Percentiles rank a stretch among this genome's conserved stretches.
Evolutionary conservation across 2,329 filamentous ascomycete species (phyloP).

Genomic region (Leptographium procerum): DNA sequence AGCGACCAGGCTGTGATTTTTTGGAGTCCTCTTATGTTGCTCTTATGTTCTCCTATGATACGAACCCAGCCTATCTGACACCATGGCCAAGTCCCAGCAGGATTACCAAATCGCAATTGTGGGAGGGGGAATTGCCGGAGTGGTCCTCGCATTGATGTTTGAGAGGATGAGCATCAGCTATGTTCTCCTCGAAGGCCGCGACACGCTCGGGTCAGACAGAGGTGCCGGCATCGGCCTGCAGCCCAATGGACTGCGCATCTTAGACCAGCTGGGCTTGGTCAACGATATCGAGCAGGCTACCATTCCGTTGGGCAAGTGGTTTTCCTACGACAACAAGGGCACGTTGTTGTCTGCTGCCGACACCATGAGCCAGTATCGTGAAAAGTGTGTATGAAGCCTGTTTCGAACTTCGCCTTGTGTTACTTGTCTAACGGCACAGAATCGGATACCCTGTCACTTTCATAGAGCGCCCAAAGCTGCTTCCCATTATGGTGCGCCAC

Average conservation of each 20-base stretch:
- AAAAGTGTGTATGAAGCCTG: not conserved
- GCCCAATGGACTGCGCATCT: constrained; percentile 1
- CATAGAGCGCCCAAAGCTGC: not conserved
- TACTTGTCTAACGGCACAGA: not conserved
- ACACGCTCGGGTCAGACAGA: not conserved
- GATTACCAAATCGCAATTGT: not conserved
- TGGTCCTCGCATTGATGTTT: not conserved
- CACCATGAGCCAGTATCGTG: not conserved
- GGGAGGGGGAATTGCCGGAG: not conserved
- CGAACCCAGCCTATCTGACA: too few relatives aligned
- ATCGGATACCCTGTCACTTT: not conserved
- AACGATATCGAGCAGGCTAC: not conserved
- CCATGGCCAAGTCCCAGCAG: too few relatives aligned
- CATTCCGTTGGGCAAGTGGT: not conserved
- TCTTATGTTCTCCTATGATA: too few relatives aligned
- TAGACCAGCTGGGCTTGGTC: constrained; percentile 1
- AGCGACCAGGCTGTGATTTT: too few relatives aligned
- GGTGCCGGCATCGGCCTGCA: constrained; percentile 1
- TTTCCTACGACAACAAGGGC: not conserved
- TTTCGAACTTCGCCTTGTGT: too few relatives aligned
- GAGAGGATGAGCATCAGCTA: not conserved
- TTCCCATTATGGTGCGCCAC: not conserved
- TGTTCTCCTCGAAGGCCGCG: not conserved
- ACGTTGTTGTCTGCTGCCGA: not conserved
- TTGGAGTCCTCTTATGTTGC: too few relatives aligned